Evolutionary conservation across 139 green algal genomes (phyloP), one percentile per base, ranked within the genome.

Genomic region (Marvania coccoides): DNA sequence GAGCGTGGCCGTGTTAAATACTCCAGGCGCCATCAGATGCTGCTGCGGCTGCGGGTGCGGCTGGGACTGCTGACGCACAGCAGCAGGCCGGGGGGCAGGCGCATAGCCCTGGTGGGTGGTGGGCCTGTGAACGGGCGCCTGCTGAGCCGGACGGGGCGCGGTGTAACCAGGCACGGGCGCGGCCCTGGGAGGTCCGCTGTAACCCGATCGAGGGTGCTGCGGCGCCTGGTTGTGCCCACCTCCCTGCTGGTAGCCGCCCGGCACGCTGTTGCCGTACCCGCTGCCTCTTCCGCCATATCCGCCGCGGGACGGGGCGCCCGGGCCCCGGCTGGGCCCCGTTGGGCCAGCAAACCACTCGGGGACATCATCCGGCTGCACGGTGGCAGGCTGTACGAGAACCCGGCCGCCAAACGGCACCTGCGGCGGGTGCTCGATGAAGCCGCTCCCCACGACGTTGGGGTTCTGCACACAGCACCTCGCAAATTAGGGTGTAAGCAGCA

Each of bases 401-500:
- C 70, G 73, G 23, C 37, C 57, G 28, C 65, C 65, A 70, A 82
- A 82, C 3, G 75, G 75, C 14, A 57, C 36, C 57, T 82, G 75
- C 13, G 75, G 75, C n/a, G 75, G 75, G 54, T 77, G 73, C 56
- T 82, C 70, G 35, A 82, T 82, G 53, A 73, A 82, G 36, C 75
- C 75, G 28, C 62, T 75, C n/a, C 74, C 74, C 19, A 70, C 48
- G 6, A 81, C 45, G 36, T 73, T 76, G 6, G 73, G 73, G 38
- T 80, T 76, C 73, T 80, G 62, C 61, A 66, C 24, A 4, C n/a
- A n/a, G n/a, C n/a, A n/a, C n/a, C n/a, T n/a, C n/a, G n/a, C n/a
- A n/a, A n/a, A n/a, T n/a, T n/a, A 35, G 56, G n/a, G 35, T 33
- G 35, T 33, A 47, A 15, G 3, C 15, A 29, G 34, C 8, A 33